These are phyloP conservation scores for Carex sylvatica DNA, from an alignment of 202 grass and related monocot genomes.

Conservation along the genomic window DNA sequence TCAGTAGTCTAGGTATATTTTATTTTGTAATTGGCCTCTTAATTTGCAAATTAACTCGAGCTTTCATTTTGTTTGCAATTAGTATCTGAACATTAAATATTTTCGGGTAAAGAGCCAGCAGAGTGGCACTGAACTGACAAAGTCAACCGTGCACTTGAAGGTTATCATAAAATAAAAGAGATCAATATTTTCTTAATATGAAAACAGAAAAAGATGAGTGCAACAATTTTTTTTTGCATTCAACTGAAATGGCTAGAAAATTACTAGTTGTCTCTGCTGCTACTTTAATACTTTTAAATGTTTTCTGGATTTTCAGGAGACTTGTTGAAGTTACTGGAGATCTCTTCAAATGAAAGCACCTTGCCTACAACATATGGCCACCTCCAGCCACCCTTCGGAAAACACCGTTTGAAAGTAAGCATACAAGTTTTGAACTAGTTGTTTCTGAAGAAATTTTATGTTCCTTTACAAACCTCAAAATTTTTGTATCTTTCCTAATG, in stretches of 20 bases:
- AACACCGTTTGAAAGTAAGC: slow-evolving; percentile 82
- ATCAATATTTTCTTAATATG: neutral
- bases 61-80: slow-evolving; percentile 7
- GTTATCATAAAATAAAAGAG: neutral
- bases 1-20: slow-evolving; percentile 67
- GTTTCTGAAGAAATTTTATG: neutral
- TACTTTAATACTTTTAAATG: neutral
- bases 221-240: neutral
- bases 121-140: neutral
- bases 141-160: neutral
- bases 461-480: slow-evolving; percentile 4
- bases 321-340: slow-evolving; percentile 77
- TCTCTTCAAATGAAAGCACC: slow-evolving; percentile 46
- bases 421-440: slow-evolving; percentile 24
- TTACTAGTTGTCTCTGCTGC: neutral
- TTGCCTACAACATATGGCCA: slow-evolving; percentile 86
- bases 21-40: slow-evolving; percentile 30
- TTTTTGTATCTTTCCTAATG: neutral
- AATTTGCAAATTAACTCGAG: neutral
- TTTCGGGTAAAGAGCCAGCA: neutral
- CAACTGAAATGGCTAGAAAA: neutral
- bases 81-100: neutral
- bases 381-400: slow-evolving; percentile 75
- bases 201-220: neutral
- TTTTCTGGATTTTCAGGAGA: slow-evolving; percentile 45